Base-by-base conservation (phyloP, 768 basidiomycete species). In the Suillus alpinus region DNA sequence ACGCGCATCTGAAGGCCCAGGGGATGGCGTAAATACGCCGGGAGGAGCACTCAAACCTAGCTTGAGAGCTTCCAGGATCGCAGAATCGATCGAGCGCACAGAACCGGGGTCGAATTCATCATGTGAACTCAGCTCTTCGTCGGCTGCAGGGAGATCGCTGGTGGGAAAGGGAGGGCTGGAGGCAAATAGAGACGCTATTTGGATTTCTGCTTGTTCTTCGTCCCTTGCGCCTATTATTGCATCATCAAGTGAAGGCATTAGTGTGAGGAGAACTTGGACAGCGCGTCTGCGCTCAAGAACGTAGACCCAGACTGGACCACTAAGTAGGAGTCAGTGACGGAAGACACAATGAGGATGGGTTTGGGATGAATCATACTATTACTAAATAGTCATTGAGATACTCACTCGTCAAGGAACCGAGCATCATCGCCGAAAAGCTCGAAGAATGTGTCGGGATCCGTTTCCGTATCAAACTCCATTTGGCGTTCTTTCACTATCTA, bases 241-340 rank as follows among this genome's bases (percentile, higher is more conserved):
- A 69, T 86, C 77, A 56, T 64, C 55, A 43, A 75, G 62, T 29
- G 72, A 70, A 59, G 90, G 89, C 82, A 93, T 90, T 67, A 94
- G 83, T 0, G 87, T 85, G 50, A 83, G 78, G 81, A 88, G 88
- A 57, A 92, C 89, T 73, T 92, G 86, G 52, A 94, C 87, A 6
- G 92, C 89, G 41, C 88, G 84, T 56, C 88, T 80, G 40, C 92
- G 85, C 70, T 93, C 92, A 63, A 94, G 87, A 41, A 94, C 88
- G 72, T 93, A 94, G 23, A 94, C 91, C 89, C 92, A 93, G n/a
- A 92, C 89, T 20, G 92, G 88, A 60, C 90, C 91, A 63, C 91
- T 93, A 62, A 57, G 26, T 61, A 34, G 37, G 34, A n/a, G 8
- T 51, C 39, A 56, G 43, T 61, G 59, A 60, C 53, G 60, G 56